Percentiles rank a stretch among this genome's conserved stretches.
Evolutionary conservation across 371 early-diverging fungal genomes (phyloP).

Genomic region (Mucor racemosus): DNA sequence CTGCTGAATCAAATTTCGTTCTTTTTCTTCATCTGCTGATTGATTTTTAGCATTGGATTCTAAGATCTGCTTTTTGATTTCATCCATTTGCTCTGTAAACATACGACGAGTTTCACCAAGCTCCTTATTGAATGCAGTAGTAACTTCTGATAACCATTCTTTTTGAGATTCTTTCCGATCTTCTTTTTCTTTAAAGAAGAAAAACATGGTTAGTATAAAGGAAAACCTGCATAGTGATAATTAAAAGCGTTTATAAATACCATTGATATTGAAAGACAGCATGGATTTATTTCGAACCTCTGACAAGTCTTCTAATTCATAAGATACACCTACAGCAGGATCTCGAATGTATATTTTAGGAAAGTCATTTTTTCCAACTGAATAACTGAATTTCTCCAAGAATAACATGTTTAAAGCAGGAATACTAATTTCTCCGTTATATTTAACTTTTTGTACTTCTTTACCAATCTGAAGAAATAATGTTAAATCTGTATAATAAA

Average conservation of each 20-base stretch:
- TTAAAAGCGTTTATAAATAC: constrained; percentile 31
- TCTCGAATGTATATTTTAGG: constrained; percentile 75
- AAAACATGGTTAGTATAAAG: background rate
- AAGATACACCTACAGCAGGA: constrained; percentile 58
- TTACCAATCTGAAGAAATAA: constrained; percentile 65
- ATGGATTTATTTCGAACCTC: constrained; percentile 70
- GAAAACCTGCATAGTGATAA: background rate
- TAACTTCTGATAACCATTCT: constrained; percentile 36
- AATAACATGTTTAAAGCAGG: constrained; percentile 70
- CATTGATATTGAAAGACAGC: constrained; percentile 67
- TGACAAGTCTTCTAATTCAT: constrained; percentile 69
- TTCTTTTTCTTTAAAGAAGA: constrained; percentile 14
- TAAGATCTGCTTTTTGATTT: constrained; percentile 37
- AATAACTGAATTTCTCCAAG: constrained; percentile 68
- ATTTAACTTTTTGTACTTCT: constrained; percentile 61
- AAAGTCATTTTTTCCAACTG: constrained; percentile 65
- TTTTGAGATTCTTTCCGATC: constrained; percentile 29
- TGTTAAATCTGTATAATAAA: constrained; percentile 30
- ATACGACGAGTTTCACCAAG: constrained; percentile 34
- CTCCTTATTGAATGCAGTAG: constrained; percentile 39
- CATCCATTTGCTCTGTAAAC: constrained; percentile 41
- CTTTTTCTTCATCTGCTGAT: background rate
- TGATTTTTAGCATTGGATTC: constrained; percentile 13
- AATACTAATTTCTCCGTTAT: constrained; percentile 62
- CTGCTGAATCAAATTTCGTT: constrained; percentile 3